Evolutionary conservation across 192 early-diverging fungal species (phyloP), one percentile per base, ranked within the genome.

Genomic region (Phlyctochytrium bullatum): DNA sequence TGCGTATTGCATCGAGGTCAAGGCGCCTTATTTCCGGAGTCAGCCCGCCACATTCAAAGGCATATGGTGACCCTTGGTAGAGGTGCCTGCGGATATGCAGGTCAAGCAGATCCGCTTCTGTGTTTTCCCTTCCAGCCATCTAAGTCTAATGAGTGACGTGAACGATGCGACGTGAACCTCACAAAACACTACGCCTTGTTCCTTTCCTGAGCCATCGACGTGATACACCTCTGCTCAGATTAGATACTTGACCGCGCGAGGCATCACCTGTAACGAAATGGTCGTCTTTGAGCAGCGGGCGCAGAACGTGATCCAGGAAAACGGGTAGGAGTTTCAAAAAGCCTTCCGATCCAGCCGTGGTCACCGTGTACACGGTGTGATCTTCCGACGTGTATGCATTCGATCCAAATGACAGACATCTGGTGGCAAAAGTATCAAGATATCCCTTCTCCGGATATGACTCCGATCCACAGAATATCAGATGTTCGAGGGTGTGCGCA

Each of bases 401-500:
- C 4, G 89, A 91, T n/a, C 89, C 92, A 0, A 73, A 84, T 1
- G 87, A 84, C n/a, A 91, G 74, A 67, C 86, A 90, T 54, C 91
- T 81, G 60, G 78, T 86, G 16, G 91, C 91, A 1, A 85, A 56
- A 57, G 79, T 79, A 63, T 93, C 91, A 3, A 95, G 82, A 52
- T 85, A 92, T 10, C 92, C 91, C 57, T 87, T 82, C 61, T 86
- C 62, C 23, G 85, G 85, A 40, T 76, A 85, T 62, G 75, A 73
- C 73, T 79, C 66, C 10, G 92, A 93, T 17, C 93, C 93, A 65
- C 89, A 91, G 58, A 95, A 95, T 0, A 93, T 74, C 65, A 95
- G 80, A 83, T 88, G 84, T 67, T 94, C 93, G 2, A 95, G 83
- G 0, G 92, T 93, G 65, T 95, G 93, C 10, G 92, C 84, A n/a